phyloP scores from a whole-genome alignment of 2,329 filamentous ascomycete genomes.

The Cephalotrichum gorgonifer region DNA sequence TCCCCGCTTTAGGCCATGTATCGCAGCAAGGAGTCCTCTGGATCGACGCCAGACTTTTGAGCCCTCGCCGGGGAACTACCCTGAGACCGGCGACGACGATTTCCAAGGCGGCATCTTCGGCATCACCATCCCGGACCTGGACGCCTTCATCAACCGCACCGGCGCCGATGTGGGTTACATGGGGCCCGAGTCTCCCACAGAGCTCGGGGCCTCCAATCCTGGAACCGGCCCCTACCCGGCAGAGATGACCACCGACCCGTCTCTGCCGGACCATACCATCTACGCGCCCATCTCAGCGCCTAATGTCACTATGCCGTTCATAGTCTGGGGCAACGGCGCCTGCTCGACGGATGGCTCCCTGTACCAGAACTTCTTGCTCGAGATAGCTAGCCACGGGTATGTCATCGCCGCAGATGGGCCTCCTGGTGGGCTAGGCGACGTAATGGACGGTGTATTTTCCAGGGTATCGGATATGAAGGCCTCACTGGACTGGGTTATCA shows the following conservation, averaged over 20 bases:
- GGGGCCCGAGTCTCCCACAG: neutral
- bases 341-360: neutral
- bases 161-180: neutral
- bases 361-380: conserved; percentile 1
- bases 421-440: neutral
- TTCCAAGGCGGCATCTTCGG: conserved; percentile 1
- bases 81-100: neutral
- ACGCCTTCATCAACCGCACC: neutral
- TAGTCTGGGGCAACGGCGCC: conserved; percentile 1
- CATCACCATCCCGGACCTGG: conserved; percentile 1
- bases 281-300: neutral
- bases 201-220: neutral
- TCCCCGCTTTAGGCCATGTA: neutral
- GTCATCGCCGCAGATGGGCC: conserved; percentile 1
- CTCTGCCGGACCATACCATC: conserved; percentile 2
- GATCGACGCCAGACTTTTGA: neutral
- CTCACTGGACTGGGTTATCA: neutral
- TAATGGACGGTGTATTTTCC: neutral
- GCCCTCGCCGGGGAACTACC: neutral
- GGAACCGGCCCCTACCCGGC: conserved; percentile 1
- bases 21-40: neutral
- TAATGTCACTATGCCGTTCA: conserved; percentile 1
- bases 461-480: neutral
- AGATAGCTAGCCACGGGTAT: conserved; percentile 2
- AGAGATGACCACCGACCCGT: conserved; percentile 1